These are phyloP conservation scores for Sugiyamaella marilandica DNA, from an alignment of 805 yeast species.

Conservation along the genomic window DNA sequence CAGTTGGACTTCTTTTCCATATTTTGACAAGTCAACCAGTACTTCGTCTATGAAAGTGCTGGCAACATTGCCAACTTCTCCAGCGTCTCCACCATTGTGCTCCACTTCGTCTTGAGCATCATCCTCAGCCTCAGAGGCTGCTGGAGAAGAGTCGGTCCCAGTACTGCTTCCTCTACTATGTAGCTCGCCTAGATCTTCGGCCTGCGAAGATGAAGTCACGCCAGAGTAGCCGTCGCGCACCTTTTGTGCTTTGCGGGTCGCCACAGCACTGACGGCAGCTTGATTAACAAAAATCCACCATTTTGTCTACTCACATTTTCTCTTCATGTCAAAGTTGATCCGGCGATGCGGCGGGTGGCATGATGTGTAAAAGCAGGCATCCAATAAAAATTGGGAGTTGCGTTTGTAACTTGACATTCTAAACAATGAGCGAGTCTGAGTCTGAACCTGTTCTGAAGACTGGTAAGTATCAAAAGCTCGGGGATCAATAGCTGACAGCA, in stretches of 20 bases:
- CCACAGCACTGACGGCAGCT: conserved; percentile 10
- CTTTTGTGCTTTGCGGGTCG: conserved; percentile 4
- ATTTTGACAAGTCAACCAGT: neutral
- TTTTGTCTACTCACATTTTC: conserved; percentile 4
- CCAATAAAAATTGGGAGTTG: conserved; percentile 3
- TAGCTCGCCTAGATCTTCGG: neutral
- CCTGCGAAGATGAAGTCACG: neutral
- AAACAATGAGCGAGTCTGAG: conserved; percentile 12
- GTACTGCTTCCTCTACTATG: too few relatives aligned
- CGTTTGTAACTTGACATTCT: conserved; percentile 8
- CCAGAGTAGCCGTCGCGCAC: neutral
- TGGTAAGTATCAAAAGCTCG: conserved; percentile 15
- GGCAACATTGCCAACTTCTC: neutral
- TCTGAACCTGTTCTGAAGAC: conserved; percentile 17
- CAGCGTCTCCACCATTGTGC: neutral
- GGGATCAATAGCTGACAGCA: conserved; percentile 1
- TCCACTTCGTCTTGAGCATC: neutral
- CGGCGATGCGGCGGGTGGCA: neutral
- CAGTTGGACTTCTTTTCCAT: neutral
- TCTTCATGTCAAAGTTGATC: conserved; percentile 4
- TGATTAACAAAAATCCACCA: neutral
- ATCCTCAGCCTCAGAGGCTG: neutral
- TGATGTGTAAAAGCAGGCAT: neutral
- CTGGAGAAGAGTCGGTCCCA: too few relatives aligned
- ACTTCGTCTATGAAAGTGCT: neutral